Conservation (phyloP, 805 yeast genomes). For the Nematodospora valgi region DNA sequence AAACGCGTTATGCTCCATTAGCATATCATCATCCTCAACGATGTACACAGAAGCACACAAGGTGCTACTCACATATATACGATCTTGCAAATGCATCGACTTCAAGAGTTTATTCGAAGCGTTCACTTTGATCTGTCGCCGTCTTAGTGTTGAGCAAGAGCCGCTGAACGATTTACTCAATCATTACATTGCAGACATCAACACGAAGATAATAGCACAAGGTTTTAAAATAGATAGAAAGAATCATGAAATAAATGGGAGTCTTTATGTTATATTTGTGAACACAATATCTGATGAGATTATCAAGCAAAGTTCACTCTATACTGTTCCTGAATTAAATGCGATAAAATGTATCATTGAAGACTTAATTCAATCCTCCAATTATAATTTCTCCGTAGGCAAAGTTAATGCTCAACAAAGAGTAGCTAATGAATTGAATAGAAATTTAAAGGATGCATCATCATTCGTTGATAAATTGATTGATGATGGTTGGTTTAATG, state of each 20-base stretch:
- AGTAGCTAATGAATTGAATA: conserved; percentile 21
- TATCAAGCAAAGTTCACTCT: conserved; percentile 36
- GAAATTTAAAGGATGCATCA: conserved; percentile 35
- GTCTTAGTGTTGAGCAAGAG: conserved; percentile 9
- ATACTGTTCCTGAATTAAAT: conserved; percentile 37
- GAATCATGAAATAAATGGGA: conserved; percentile 32
- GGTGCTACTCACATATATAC: conserved; percentile 27
- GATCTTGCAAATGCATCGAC: conserved; percentile 21
- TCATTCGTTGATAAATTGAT: conserved; percentile 37
- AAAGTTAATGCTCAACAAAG: conserved; percentile 33
- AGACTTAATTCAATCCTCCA: conserved; percentile 36
- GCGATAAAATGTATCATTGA: conserved; percentile 46
- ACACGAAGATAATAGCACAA: conserved; percentile 27
- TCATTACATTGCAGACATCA: conserved; percentile 24
- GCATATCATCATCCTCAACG: not conserved
- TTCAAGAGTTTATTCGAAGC: conserved; percentile 18
- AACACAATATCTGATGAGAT: conserved; percentile 39
- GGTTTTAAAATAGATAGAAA: conserved; percentile 43
- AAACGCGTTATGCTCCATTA: conserved; percentile 2
- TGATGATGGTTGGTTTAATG: conserved; percentile 53
- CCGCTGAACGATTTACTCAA: conserved; percentile 10
- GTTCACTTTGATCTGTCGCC: conserved; percentile 16
- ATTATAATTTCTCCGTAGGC: conserved; percentile 32
- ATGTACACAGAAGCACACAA: conserved; percentile 13
- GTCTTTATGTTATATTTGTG: conserved; percentile 33